phyloP scores from a whole-genome alignment of 257 asterid genomes.

The Solanum dulcamara region DNA sequence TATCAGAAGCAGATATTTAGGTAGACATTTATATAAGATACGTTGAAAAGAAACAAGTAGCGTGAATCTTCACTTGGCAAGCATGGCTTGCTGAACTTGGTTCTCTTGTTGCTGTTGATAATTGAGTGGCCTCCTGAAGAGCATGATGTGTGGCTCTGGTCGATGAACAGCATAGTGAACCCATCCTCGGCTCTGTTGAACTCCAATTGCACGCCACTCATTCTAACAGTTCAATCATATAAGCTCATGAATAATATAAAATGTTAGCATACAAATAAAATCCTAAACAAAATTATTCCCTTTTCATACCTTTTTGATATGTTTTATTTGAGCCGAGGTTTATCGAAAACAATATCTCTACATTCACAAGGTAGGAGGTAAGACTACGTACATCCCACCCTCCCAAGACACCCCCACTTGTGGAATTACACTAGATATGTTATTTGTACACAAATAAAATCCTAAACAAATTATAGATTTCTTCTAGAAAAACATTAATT shows the following conservation, averaged over 20 bases:
- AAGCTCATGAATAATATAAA: not conserved
- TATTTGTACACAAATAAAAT: not conserved
- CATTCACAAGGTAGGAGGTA: not conserved
- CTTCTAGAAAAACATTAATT: not conserved
- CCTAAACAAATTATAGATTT: not conserved
- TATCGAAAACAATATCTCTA: no score
- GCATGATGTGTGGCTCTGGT: conserved; percentile 95
- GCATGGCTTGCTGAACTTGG: conserved; percentile 30
- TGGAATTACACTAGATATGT: not conserved
- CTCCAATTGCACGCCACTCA: conserved; percentile 90
- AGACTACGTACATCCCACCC: no score
- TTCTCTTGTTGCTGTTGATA: conserved; percentile 71
- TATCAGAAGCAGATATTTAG: no score
- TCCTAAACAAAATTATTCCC: not conserved
- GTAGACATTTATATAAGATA: not conserved
- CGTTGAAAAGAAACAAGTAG: not conserved
- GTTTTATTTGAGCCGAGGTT: not conserved
- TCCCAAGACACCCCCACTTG: not conserved
- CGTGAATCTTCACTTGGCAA: conserved; percentile 23
- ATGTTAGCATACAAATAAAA: not conserved
- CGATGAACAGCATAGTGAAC: conserved; percentile 88
- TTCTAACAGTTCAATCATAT: conserved; percentile 22
- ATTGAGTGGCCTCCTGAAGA: conserved; percentile 88
- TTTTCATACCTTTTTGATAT: not conserved
- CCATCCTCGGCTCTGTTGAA: conserved; percentile 96